A percentile compares a stretch with the other conserved stretches of the same genome.
These are phyloP conservation scores for Aspergillus amoenus DNA, from an alignment of 2,329 filamentous ascomycete genomes.

Conservation along the genomic window DNA sequence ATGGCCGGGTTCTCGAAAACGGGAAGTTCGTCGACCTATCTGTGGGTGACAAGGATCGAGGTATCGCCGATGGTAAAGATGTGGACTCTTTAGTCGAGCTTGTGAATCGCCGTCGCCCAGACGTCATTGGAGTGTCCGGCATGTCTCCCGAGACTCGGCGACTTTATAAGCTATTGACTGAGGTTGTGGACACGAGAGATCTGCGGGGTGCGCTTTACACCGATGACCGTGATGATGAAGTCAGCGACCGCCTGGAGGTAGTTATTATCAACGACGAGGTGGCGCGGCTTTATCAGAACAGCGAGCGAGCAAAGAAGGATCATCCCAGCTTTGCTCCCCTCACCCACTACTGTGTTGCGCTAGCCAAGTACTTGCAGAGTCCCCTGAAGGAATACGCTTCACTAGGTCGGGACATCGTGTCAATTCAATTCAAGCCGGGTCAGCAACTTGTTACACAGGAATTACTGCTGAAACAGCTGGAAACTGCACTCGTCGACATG, in stretches of 20 bases:
- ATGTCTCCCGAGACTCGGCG: conserved; percentile 84
- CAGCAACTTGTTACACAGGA: conserved; percentile 87
- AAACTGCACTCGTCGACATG: conserved; percentile 98
- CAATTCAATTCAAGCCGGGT: conserved; percentile 83
- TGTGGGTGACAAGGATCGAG: conserved; percentile 64
- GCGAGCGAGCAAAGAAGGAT: conserved; percentile 72
- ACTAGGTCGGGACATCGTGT: conserved; percentile 81
- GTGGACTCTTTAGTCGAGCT: conserved; percentile 74
- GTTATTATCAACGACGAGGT: conserved; percentile 95
- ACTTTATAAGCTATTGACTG: conserved; percentile 76
- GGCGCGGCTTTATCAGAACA: conserved; percentile 92
- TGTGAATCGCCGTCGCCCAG: conserved; percentile 75
- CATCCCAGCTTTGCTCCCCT: conserved; percentile 77
- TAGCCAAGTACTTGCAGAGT: conserved; percentile 91
- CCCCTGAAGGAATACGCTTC: conserved; percentile 96
- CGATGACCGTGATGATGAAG: conserved; percentile 75
- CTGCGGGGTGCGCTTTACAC: conserved; percentile 80
- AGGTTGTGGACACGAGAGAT: conserved; percentile 73
- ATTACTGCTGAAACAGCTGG: conserved; percentile 79
- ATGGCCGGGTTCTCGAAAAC: conserved; percentile 83
- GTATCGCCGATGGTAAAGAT: conserved; percentile 63
- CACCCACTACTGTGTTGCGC: conserved; percentile 82
- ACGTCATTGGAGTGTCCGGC: conserved; percentile 86
- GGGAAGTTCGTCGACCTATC: conserved; percentile 81
- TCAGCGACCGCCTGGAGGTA: conserved; percentile 79